Evolutionary conservation across 139 green algal species (phyloP).

Genomic region (Auxenochlorella protothecoides): DNA sequence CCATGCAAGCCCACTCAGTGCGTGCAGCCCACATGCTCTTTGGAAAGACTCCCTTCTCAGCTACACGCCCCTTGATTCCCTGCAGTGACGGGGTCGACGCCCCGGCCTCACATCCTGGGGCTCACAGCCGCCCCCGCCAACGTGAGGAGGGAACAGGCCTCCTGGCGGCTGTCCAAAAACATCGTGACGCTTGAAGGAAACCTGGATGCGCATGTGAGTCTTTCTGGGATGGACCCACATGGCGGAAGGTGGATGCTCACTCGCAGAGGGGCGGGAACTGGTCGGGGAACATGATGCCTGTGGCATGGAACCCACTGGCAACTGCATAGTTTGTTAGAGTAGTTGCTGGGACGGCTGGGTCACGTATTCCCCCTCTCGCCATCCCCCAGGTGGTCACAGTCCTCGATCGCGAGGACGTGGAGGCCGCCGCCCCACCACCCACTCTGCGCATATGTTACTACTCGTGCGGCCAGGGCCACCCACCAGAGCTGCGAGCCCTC

Average conservation of each 20-base stretch:
- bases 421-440: constrained; percentile 7
- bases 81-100: neutral
- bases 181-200: constrained; percentile 33
- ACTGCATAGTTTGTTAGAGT: too few species aligned
- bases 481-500: too few species aligned
- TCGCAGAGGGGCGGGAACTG: too few species aligned
- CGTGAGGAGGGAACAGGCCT: constrained; percentile 2
- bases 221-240: too few species aligned
- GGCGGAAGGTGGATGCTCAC: too few species aligned
- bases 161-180: constrained; percentile 1
- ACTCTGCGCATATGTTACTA: neutral
- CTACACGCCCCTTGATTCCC: too few species aligned
- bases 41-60: too few species aligned
- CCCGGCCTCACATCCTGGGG: constrained; percentile 37
- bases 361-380: neutral
- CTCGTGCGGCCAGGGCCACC: too few species aligned
- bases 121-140: constrained; percentile 42
- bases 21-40: too few species aligned
- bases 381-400: constrained; percentile 24
- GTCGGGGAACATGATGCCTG: too few species aligned
- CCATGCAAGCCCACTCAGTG: too few species aligned
- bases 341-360: neutral
- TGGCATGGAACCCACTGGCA: too few species aligned
- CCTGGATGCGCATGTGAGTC: constrained; percentile 25
- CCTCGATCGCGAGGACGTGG: constrained; percentile 13